Base-by-base conservation (phyloP, 805 yeast genomes). In the Kodamaea nitidulidarum region DNA sequence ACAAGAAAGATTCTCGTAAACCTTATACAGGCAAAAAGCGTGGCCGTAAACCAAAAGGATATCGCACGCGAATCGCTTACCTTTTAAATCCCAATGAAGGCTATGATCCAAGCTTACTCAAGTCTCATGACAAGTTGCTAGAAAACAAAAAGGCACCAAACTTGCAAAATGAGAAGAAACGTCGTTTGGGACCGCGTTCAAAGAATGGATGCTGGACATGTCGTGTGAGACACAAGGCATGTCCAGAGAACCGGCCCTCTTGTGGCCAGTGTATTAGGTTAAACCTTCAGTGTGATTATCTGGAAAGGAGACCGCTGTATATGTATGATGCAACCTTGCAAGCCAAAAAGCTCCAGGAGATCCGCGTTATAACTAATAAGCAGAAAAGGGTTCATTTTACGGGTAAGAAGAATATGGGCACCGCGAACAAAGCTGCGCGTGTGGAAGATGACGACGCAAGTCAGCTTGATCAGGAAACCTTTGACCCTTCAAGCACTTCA, bases 151-250 rank as follows among this genome's bases (percentile, higher is more conserved):
- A n/a, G n/a, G n/a, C 22, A 20, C 22, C 22, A 20, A 20, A 5
- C 5, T 8, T 20, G 22, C 22, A 8, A 20, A 8, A 8, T 20
- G 40, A 42, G 9, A 49, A 49, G 35, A 53, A 47, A 38, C 41
- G 51, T 21, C 48, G 35, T 18, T 32, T 48, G 14, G 53, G 51
- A 2, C 53, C 55, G 2, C 51, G 82, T 35, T 75, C 81, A 1
- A 73, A 72, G 43, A 65, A 65, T 21, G 90, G 90, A 0, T 84
- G 93, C 52, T 84, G 91, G 91, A 84, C 86, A 4, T 84, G 91
- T 54, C 61, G 90, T 41, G 58, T 81, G 12, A 69, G 93, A 28
- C 80, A 85, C 47, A 84, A 84, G 55, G 76, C 81, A 47, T 84
- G 91, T 51, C 75, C 85, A 1, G 87, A 78, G 50, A 77, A 76